Conservation (phyloP, 192 early-diverging fungal species). For the Oehlia diaphana region DNA sequence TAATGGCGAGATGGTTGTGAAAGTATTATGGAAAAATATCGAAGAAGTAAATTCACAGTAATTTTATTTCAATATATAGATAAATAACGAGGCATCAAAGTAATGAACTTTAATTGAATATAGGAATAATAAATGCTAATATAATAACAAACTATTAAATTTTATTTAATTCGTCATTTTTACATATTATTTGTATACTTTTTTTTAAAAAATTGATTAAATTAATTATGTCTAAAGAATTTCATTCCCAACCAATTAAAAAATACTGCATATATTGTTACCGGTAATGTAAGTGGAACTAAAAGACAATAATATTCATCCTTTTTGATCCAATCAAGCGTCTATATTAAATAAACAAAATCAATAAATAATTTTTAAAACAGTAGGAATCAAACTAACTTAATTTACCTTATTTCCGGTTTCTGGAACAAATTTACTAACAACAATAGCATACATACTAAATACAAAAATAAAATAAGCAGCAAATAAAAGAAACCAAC, state of each 20-base stretch:
- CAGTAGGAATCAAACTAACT: neutral
- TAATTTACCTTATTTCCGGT: constrained; percentile 58
- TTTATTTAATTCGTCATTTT: no score
- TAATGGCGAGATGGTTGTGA: constrained; percentile 8
- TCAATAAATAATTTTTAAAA: neutral
- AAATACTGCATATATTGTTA: constrained; percentile 72
- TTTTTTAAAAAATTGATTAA: neutral
- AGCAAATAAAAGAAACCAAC: constrained; percentile 58
- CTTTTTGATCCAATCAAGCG: constrained; percentile 69
- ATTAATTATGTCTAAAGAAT: constrained; percentile 83
- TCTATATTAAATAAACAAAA: constrained; percentile 32
- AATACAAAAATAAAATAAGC: constrained; percentile 62
- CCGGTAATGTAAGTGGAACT: constrained; percentile 76
- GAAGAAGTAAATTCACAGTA: neutral
- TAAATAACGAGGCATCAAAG: neutral
- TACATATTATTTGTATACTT: neutral
- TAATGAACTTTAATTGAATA: neutral
- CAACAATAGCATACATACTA: constrained; percentile 65
- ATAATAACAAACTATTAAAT: no score
- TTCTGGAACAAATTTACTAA: constrained; percentile 68
- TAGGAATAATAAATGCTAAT: neutral
- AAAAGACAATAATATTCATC: constrained; percentile 84
- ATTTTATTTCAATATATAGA: neutral
- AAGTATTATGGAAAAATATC: neutral
- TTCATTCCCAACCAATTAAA: constrained; percentile 98